A percentile compares a stretch with the other conserved stretches of the same genome.
phyloP scores from a whole-genome alignment of 352 stramenopile genomes.

The Phytophthora ramorum region DNA sequence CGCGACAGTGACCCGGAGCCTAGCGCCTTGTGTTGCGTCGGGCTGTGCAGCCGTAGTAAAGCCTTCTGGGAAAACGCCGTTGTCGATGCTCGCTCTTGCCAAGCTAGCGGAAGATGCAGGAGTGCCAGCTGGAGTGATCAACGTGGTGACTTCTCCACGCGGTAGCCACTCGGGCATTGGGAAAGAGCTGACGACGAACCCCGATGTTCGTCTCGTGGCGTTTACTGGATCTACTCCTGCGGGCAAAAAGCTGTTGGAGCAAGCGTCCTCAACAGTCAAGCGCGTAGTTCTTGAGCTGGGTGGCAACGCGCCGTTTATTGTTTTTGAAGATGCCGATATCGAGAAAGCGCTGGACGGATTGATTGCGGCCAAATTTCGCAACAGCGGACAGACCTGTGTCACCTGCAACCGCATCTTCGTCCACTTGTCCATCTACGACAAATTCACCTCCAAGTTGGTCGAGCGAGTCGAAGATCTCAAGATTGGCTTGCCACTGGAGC shows the following conservation, averaged over 20 bases:
- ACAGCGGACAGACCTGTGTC: slow-evolving; percentile 82
- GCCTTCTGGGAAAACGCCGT: slow-evolving; percentile 94
- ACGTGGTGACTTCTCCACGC: slow-evolving; percentile 78
- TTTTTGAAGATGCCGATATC: slow-evolving; percentile 87
- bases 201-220: slow-evolving; percentile 79
- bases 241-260: slow-evolving; percentile 66
- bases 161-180: slow-evolving; percentile 67
- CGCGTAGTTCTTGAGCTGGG: slow-evolving; percentile 85
- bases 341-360: slow-evolving; percentile 77
- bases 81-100: slow-evolving; percentile 92
- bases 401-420: slow-evolving; percentile 92
- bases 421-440: slow-evolving; percentile 89
- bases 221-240: slow-evolving; percentile 84
- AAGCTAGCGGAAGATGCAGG: slow-evolving; percentile 85
- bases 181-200: slow-evolving; percentile 57
- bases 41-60: slow-evolving; percentile 96
- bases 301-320: slow-evolving; percentile 91
- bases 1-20: slow-evolving; percentile 96
- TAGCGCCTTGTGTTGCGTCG: slow-evolving; percentile 90
- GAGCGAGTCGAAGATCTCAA: slow-evolving; percentile 67
- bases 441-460: slow-evolving; percentile 83
- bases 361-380: slow-evolving; percentile 81
- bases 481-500: slow-evolving; percentile 80
- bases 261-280: slow-evolving; percentile 71
- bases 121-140: slow-evolving; percentile 86